phyloP scores from a whole-genome alignment of 2,329 filamentous ascomycete species.

The Geosmithia putterillii region DNA sequence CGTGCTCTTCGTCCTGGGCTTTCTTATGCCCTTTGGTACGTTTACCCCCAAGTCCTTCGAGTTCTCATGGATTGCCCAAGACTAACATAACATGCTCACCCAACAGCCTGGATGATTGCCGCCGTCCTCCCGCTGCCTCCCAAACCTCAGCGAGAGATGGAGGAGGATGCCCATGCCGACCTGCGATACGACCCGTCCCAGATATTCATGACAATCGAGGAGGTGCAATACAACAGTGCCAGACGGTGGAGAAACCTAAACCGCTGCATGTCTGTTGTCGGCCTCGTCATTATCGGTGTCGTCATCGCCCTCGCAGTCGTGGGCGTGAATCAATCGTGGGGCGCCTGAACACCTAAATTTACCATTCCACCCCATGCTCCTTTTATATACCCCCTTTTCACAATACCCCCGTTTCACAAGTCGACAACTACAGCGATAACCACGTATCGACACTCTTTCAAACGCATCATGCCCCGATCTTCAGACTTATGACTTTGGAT shows the following conservation, averaged over 20 bases:
- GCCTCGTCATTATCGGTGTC: constrained; percentile 39
- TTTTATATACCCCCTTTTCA: background rate
- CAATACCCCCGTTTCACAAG: background rate
- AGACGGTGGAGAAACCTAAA: constrained; percentile 50
- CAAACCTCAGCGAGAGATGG: constrained; percentile 38
- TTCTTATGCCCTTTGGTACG: constrained; percentile 63
- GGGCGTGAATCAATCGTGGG: constrained; percentile 38
- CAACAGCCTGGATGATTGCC: constrained; percentile 56
- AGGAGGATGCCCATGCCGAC: constrained; percentile 27
- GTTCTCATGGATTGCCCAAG: constrained; percentile 2
- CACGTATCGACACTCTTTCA: background rate
- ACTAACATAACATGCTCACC: background rate
- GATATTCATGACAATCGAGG: constrained; percentile 21
- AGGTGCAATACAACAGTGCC: constrained; percentile 36
- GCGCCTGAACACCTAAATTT: background rate
- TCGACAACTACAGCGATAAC: too few species aligned
- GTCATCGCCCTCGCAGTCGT: constrained; percentile 38
- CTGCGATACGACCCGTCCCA: constrained; percentile 21
- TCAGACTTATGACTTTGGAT: background rate
- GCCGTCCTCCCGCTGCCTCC: constrained; percentile 60
- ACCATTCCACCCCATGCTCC: background rate
- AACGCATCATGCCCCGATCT: background rate
- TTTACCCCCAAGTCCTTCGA: constrained; percentile 3
- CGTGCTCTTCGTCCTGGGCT: constrained; percentile 62
- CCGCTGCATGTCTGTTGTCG: constrained; percentile 43